phyloP scores from a whole-genome alignment of 2,329 filamentous ascomycete species.

The Aspergillus costaricaensis region DNA sequence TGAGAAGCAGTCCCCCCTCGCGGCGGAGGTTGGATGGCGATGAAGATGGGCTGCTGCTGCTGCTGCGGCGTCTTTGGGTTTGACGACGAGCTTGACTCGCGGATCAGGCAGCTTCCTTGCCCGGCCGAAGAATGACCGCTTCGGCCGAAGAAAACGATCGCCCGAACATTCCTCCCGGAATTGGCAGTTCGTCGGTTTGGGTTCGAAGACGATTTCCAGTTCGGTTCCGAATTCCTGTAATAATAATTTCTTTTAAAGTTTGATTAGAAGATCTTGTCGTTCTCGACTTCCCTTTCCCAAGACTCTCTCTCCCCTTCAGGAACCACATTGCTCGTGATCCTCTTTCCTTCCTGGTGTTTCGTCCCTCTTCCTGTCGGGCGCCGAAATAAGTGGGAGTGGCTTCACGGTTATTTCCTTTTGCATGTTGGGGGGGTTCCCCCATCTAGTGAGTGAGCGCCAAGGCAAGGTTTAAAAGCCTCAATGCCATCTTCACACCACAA shows the following conservation, averaged over 20 bases:
- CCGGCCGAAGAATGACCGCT: conserved; percentile 10
- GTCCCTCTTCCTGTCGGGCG: too few species aligned
- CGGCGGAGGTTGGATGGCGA: background rate
- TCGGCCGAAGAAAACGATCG: conserved; percentile 8
- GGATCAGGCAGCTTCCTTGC: conserved; percentile 4
- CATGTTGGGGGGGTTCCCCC: too few species aligned
- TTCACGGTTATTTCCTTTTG: too few species aligned
- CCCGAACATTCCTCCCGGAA: background rate
- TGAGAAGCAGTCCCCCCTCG: background rate
- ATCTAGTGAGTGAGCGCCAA: too few species aligned
- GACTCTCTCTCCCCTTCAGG: background rate
- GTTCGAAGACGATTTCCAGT: background rate
- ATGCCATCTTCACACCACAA: too few species aligned
- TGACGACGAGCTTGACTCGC: background rate
- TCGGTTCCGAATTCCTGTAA: background rate
- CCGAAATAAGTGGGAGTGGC: too few species aligned
- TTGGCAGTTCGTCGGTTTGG: background rate
- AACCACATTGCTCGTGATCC: background rate
- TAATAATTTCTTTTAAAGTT: background rate
- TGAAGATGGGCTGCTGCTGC: background rate
- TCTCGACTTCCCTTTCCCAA: background rate
- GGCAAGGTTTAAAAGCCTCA: too few species aligned
- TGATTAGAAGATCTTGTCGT: background rate
- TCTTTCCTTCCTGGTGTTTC: background rate
- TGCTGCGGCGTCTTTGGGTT: background rate